A percentile compares a stretch with the other conserved stretches of the same genome.
phyloP scores from a whole-genome alignment of 306 rosid genomes.

The Cicer bijugum region DNA sequence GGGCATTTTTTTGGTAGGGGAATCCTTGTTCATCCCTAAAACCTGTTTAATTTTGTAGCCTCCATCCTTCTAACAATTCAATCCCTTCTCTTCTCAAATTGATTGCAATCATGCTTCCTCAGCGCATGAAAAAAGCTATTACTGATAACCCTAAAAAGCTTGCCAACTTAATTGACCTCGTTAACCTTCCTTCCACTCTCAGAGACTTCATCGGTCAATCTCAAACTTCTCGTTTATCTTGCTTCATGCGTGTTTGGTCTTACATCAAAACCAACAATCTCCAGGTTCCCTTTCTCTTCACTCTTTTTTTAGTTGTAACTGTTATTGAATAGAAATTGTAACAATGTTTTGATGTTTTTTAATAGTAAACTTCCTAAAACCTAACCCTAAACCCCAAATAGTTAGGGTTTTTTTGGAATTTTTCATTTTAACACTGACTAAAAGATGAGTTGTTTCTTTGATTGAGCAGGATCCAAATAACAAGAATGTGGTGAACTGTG shows the following conservation, averaged over 20 bases:
- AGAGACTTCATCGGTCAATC: constrained; percentile 86
- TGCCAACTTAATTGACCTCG: constrained; percentile 86
- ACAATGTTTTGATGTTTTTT: neutral
- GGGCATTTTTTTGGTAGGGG: too few species aligned
- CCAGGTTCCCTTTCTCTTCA: constrained; percentile 56
- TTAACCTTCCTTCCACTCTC: constrained; percentile 75
- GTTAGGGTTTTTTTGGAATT: neutral
- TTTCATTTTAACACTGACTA: constrained; percentile 6
- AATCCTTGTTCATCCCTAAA: too few species aligned
- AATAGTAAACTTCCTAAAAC: neutral
- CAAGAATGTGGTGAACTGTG: constrained; percentile 88
- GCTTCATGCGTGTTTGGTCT: constrained; percentile 81
- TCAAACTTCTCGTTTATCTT: constrained; percentile 81
- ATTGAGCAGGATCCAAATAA: constrained; percentile 72
- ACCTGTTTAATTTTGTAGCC: too few species aligned
- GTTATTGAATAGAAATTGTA: too few species aligned
- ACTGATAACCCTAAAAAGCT: constrained; percentile 89
- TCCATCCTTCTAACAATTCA: too few species aligned
- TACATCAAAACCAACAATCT: constrained; percentile 86
- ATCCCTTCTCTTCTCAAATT: too few species aligned
- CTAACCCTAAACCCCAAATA: neutral
- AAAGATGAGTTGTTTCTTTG: constrained; percentile 39
- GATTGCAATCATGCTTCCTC: constrained; percentile 61
- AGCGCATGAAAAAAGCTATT: constrained; percentile 61
- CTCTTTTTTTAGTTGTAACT: too few species aligned